Conservation (phyloP, 345 rosid species). For the Rhodamnia argentea region DNA sequence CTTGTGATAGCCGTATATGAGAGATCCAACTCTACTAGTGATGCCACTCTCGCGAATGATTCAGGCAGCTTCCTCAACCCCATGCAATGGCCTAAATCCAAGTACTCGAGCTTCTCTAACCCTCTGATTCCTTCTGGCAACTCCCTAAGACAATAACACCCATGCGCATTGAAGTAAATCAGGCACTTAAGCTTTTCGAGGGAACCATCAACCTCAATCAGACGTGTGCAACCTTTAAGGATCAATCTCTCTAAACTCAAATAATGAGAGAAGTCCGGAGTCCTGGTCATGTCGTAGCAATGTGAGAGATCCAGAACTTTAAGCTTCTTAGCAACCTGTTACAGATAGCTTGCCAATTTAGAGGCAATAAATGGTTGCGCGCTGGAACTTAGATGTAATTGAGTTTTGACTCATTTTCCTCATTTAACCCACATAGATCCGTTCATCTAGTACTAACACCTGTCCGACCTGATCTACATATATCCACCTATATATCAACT, state of each 20-base stretch:
- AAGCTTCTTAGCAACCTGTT: conserved; percentile 8
- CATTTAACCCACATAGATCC: not conserved
- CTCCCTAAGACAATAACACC: not conserved
- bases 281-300: not conserved
- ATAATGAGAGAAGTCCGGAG: conserved; percentile 7
- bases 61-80: no score
- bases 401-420: not conserved
- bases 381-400: not conserved
- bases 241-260: conserved; percentile 14
- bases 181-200: conserved; percentile 4
- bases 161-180: not conserved
- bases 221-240: conserved; percentile 5
- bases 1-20: not conserved
- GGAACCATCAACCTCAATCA: conserved; percentile 13
- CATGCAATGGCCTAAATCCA: no score
- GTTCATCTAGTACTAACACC: not conserved
- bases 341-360: not conserved
- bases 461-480: not conserved
- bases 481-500: not conserved
- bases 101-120: not conserved
- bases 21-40: not conserved
- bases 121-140: no score
- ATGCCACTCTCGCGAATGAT: not conserved
- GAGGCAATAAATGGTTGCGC: not conserved
- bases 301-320: conserved; percentile 14